phyloP scores from a whole-genome alignment of 2,329 filamentous ascomycete species.

The Alternaria novae-zelandiae region DNA sequence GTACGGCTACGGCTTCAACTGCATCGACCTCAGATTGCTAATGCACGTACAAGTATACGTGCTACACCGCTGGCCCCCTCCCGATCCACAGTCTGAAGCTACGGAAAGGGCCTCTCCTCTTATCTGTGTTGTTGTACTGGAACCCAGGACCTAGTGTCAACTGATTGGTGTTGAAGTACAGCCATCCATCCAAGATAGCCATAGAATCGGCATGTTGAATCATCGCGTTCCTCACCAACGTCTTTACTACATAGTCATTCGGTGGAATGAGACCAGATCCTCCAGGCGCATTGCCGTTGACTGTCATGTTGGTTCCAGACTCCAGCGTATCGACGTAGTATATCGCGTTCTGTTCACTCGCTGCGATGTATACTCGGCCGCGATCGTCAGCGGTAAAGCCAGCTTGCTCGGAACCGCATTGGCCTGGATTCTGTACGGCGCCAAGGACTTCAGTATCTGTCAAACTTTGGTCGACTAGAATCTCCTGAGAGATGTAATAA shows the following conservation, averaged over 20 bases:
- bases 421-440: conserved; percentile 49
- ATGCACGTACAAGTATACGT: too few species aligned
- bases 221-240: conserved; percentile 48
- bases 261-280: conserved; percentile 42
- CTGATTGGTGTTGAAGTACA: conserved; percentile 55
- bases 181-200: conserved; percentile 50
- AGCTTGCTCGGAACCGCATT: conserved; percentile 51
- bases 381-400: conserved; percentile 53
- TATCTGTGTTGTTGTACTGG: conserved; percentile 51
- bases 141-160: conserved; percentile 44
- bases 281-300: conserved; percentile 45
- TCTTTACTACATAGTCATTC: conserved; percentile 50
- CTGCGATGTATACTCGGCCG: conserved; percentile 51
- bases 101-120: conserved; percentile 46
- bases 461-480: conserved; percentile 39
- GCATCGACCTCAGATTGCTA: too few species aligned
- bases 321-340: conserved; percentile 52
- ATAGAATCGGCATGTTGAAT: conserved; percentile 54
- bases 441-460: conserved; percentile 47
- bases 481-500: conserved; percentile 49
- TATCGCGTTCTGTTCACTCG: conserved; percentile 54
- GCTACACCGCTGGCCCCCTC: conserved; percentile 39
- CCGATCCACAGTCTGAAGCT: conserved; percentile 47
- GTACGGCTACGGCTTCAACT: too few species aligned
- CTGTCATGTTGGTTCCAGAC: conserved; percentile 40